Conservation (phyloP, 345 rosid species). For the Fremontodendron californicum region DNA sequence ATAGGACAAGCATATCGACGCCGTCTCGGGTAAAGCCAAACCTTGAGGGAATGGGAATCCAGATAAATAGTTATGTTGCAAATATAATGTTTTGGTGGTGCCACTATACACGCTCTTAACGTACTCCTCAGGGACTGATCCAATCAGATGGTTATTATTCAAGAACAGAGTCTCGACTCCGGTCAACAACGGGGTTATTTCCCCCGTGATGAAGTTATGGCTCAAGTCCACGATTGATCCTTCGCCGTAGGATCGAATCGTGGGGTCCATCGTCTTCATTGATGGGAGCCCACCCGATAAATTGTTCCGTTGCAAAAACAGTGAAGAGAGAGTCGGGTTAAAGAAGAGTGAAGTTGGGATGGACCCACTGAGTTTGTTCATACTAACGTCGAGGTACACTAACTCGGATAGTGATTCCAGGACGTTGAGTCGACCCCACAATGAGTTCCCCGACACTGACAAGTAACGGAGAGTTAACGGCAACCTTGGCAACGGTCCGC, state of each 20-base stretch:
- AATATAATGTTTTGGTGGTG: conserved; percentile 50
- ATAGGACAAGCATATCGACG: conserved; percentile 66
- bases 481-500: conserved; percentile 53
- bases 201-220: conserved; percentile 62
- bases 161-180: conserved; percentile 64
- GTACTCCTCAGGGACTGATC: conserved; percentile 62
- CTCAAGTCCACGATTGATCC: conserved; percentile 73
- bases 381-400: conserved; percentile 68
- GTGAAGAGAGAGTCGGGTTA: conserved; percentile 40
- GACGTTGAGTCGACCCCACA: conserved; percentile 64
- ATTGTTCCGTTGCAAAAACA: conserved; percentile 83
- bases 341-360: conserved; percentile 55
- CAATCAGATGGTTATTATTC: conserved; percentile 63
- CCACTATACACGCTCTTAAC: conserved; percentile 42
- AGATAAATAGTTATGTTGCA: conserved; percentile 71
- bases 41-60: conserved; percentile 48
- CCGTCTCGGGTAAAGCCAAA: conserved; percentile 47
- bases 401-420: conserved; percentile 44
- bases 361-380: conserved; percentile 69
- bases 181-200: conserved; percentile 40
- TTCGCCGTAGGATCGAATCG: conserved; percentile 27
- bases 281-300: conserved; percentile 56
- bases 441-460: conserved; percentile 47
- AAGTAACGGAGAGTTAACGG: conserved; percentile 71
- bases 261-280: conserved; percentile 6